These are phyloP conservation scores for Myxozyma geophila DNA, from an alignment of 805 yeast species.

Conservation along the genomic window DNA sequence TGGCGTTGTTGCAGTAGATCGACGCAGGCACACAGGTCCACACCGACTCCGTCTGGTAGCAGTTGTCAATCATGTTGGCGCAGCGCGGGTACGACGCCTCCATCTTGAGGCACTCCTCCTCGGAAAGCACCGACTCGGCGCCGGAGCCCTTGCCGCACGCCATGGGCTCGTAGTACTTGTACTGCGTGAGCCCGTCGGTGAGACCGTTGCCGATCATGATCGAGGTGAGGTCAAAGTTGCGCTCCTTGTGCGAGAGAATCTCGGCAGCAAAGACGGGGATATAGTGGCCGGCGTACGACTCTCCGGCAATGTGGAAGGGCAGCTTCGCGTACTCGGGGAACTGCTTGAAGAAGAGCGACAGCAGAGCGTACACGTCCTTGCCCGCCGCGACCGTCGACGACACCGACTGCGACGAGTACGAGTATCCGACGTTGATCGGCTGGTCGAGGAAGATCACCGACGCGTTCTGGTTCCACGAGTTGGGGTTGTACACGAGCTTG, in stretches of 20 bases:
- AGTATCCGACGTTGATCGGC: constrained; percentile 91
- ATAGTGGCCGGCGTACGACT: constrained; percentile 92
- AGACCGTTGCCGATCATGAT: constrained; percentile 92
- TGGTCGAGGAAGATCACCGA: constrained; percentile 90
- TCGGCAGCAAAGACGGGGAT: constrained; percentile 78
- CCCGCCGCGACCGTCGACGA: constrained; percentile 81
- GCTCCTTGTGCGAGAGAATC: constrained; percentile 51
- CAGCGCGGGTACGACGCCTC: constrained; percentile 74
- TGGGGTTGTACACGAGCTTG: constrained; percentile 75
- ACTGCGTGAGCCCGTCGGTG: constrained; percentile 81
- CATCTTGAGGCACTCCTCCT: constrained; percentile 79
- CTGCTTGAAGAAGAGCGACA: constrained; percentile 79
- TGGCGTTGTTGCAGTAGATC: constrained; percentile 83
- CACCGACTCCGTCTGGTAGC: constrained; percentile 74
- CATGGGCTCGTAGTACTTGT: constrained; percentile 84
- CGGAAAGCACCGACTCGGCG: constrained; percentile 71
- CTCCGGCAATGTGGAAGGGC: constrained; percentile 83
- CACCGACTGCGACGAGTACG: constrained; percentile 69
- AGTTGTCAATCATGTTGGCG: constrained; percentile 69
- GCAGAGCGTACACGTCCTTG: constrained; percentile 81
- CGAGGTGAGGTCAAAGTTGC: constrained; percentile 69
- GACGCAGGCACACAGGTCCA: constrained; percentile 92
- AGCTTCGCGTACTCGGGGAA: constrained; percentile 69
- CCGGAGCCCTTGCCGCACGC: constrained; percentile 87
- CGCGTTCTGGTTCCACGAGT: constrained; percentile 91